Evolutionary conservation across 1,284 basidiomycete genomes (phyloP).

Genomic region (Ceratobasidium papillatum): DNA sequence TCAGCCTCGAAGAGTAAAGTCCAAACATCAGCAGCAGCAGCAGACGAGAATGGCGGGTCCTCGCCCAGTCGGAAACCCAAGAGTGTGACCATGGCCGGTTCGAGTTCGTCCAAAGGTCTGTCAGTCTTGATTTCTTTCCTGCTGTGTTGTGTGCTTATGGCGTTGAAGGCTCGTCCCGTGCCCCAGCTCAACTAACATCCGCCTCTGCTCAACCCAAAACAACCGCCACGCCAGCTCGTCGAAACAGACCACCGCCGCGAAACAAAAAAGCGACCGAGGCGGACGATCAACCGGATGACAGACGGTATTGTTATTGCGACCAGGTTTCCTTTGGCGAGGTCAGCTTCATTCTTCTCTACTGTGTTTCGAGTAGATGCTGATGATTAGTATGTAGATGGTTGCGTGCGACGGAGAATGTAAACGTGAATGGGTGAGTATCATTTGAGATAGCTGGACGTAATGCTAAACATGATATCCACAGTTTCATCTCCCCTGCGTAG

Average conservation of each 20-base stretch:
- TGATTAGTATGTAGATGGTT: conserved; percentile 70
- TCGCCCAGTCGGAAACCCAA: conserved; percentile 36
- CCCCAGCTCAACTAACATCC: not conserved
- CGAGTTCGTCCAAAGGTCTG: conserved; percentile 5
- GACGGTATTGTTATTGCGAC: conserved; percentile 78
- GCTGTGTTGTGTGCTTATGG: not conserved
- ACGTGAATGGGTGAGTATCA: conserved; percentile 74
- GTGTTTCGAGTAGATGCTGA: not conserved
- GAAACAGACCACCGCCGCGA: not conserved
- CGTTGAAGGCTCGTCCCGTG: not conserved
- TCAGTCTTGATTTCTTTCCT: not conserved
- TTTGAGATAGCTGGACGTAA: conserved; percentile 40
- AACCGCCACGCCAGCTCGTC: not conserved
- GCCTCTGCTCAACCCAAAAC: not conserved
- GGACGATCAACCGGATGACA: conserved; percentile 57
- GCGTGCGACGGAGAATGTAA: conserved; percentile 78
- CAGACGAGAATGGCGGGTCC: conserved; percentile 34
- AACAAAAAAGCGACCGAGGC: conserved; percentile 44
- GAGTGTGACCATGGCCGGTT: conserved; percentile 10
- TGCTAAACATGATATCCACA: conserved; percentile 47
- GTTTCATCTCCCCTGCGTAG: conserved; percentile 81
- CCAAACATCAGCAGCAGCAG: conserved; percentile 53
- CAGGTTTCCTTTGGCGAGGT: conserved; percentile 79
- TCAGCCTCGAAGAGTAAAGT: conserved; percentile 43
- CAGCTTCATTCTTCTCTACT: conserved; percentile 47